Percentiles rank a stretch among this genome's conserved stretches.
These are phyloP conservation scores for Simplicillium sp. DNA, from an alignment of 2,329 filamentous ascomycete species.

Conservation along the genomic window DNA sequence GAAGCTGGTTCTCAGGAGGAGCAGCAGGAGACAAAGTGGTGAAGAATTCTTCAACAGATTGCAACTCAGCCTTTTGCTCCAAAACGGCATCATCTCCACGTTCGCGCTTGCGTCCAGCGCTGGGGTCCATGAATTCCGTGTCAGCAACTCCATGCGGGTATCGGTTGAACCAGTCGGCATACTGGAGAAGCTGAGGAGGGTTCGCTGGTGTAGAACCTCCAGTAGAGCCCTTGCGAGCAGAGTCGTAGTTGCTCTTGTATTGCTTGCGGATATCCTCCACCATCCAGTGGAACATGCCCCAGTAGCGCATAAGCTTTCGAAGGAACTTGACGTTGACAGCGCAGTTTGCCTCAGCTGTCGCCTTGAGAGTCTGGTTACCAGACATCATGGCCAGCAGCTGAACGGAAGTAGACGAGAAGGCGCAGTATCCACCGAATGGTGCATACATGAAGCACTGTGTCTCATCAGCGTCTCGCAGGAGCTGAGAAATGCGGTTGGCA, in stretches of 20 bases:
- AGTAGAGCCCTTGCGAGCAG: constrained; percentile 58
- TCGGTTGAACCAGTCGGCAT: constrained; percentile 93
- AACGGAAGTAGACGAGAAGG: constrained; percentile 88
- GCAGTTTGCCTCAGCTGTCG: constrained; percentile 72
- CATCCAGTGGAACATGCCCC: constrained; percentile 98
- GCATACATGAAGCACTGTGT: constrained; percentile 63
- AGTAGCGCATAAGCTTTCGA: constrained; percentile 91
- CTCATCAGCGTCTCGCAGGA: constrained; percentile 72
- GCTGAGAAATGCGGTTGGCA: constrained; percentile 75
- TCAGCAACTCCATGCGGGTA: constrained; percentile 89
- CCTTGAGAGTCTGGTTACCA: constrained; percentile 66
- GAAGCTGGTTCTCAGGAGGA: constrained; percentile 29
- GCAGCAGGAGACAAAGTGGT: constrained; percentile 61
- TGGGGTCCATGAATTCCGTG: constrained; percentile 72
- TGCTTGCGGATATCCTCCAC: constrained; percentile 84
- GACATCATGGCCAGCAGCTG: constrained; percentile 90
- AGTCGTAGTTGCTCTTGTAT: constrained; percentile 77
- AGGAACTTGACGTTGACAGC: constrained; percentile 84
- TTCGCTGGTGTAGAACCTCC: constrained; percentile 32
- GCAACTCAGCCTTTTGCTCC: constrained; percentile 80
- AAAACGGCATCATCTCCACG: constrained; percentile 80
- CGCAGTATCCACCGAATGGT: constrained; percentile 90
- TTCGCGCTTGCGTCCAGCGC: constrained; percentile 58
- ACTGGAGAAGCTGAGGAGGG: constrained; percentile 68
- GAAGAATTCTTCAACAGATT: constrained; percentile 92